Percentiles rank a stretch among this genome's conserved stretches.
These are phyloP conservation scores for Eucalyptus pauciflora DNA, from an alignment of 345 rosid genomes.

Conservation along the genomic window DNA sequence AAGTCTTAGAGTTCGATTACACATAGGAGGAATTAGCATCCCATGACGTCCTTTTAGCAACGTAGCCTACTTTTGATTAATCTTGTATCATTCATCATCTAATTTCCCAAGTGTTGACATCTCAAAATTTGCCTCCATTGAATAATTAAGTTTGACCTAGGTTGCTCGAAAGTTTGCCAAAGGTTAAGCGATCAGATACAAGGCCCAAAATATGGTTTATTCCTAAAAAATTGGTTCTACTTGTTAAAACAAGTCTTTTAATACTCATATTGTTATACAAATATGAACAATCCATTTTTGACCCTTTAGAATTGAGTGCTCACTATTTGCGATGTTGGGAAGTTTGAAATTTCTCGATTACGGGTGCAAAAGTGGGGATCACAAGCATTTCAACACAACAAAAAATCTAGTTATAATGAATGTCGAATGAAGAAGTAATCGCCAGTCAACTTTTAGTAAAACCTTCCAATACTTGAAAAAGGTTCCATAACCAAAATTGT, in stretches of 20 bases:
- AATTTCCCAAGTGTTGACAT: background rate
- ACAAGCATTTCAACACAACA: background rate
- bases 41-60: background rate
- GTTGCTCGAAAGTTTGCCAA: background rate
- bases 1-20: too few relatives aligned
- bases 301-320: background rate
- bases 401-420: background rate
- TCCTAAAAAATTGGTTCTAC: background rate
- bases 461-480: background rate
- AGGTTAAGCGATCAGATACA: background rate
- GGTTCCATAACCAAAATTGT: background rate
- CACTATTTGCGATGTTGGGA: background rate
- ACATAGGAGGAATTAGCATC: background rate
- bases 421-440: background rate
- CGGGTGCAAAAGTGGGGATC: background rate
- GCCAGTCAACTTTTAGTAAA: background rate
- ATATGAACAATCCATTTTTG: too few relatives aligned
- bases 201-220: background rate
- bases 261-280: background rate
- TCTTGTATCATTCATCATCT: background rate
- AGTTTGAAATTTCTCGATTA: background rate
- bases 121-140: background rate
- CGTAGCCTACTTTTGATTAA: background rate
- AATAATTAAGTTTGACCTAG: background rate
- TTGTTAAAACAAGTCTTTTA: background rate